A percentile compares a stretch with the other conserved stretches of the same genome.
phyloP scores from a whole-genome alignment of 257 asterid species.

The Solanum clarkiae region DNA sequence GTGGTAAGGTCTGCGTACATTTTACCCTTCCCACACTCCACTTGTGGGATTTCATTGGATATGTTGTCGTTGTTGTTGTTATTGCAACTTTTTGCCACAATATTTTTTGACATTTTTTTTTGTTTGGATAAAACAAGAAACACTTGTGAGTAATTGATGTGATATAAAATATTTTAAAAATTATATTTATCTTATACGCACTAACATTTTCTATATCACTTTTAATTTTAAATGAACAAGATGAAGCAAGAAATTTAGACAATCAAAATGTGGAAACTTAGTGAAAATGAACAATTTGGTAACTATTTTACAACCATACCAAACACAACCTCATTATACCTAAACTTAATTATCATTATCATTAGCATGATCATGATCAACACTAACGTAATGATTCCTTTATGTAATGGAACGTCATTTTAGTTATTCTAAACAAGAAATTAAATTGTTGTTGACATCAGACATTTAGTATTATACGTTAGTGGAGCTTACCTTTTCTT shows the following conservation, averaged over 20 bases:
- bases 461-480: background rate
- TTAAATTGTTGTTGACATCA: background rate
- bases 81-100: no score
- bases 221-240: no score
- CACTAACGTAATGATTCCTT: background rate
- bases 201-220: background rate
- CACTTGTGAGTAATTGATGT: background rate
- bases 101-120: no score
- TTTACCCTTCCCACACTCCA: no score
- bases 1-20: no score
- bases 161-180: background rate
- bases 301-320: background rate
- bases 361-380: background rate
- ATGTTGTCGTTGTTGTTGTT: no score
- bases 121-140: background rate
- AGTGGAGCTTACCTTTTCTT: conserved; percentile 1
- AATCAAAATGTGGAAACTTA: background rate
- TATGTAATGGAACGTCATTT: background rate
- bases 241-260: background rate
- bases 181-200: background rate
- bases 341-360: background rate
- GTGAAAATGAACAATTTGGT: background rate
- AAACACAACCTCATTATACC: background rate
- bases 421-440: background rate
- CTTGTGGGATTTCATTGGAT: no score